A percentile compares a stretch with the other conserved stretches of the same genome.
These are phyloP conservation scores for Boeremia lycopersici DNA, from an alignment of 2,329 filamentous ascomycete genomes.

Conservation along the genomic window DNA sequence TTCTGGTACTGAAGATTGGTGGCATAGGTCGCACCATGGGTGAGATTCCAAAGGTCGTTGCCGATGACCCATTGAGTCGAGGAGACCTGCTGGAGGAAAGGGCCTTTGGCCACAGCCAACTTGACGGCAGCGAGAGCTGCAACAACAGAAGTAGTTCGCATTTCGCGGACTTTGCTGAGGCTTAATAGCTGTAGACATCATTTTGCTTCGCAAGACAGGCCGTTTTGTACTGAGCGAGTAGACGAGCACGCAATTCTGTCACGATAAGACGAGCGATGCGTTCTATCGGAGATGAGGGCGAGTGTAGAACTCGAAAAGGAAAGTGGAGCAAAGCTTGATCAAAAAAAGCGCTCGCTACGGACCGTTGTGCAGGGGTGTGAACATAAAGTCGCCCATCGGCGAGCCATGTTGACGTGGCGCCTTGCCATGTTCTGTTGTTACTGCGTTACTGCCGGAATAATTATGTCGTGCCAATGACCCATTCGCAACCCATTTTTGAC, in stretches of 20 bases:
- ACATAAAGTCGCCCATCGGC: not conserved
- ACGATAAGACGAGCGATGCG: slow-evolving; percentile 1
- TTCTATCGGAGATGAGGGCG: not conserved
- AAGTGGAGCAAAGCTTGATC: slow-evolving; percentile 16
- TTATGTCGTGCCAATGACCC: slow-evolving; percentile 7
- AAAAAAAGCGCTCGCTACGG: slow-evolving; percentile 12
- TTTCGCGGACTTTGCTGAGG: not conserved
- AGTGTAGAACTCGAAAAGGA: not conserved
- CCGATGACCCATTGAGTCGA: slow-evolving; percentile 35
- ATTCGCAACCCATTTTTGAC: not conserved
- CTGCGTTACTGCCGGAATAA: slow-evolving; percentile 4
- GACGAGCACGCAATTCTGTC: slow-evolving; percentile 9
- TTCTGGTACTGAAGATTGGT: slow-evolving; percentile 46
- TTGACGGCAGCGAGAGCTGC: not conserved
- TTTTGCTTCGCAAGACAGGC: not conserved
- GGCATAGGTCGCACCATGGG: slow-evolving; percentile 35
- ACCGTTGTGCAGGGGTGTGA: slow-evolving; percentile 2
- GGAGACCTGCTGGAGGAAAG: slow-evolving; percentile 28
- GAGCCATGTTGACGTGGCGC: not conserved
- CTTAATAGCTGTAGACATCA: not conserved
- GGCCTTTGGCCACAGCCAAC: slow-evolving; percentile 12
- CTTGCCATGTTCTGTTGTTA: not conserved
- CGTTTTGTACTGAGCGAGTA: not conserved
- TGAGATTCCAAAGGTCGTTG: slow-evolving; percentile 47
- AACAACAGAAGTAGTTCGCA: slow-evolving; percentile 4